Conservation (phyloP, 2,329 filamentous ascomycete species). For the Sporothrix schenckii region DNA sequence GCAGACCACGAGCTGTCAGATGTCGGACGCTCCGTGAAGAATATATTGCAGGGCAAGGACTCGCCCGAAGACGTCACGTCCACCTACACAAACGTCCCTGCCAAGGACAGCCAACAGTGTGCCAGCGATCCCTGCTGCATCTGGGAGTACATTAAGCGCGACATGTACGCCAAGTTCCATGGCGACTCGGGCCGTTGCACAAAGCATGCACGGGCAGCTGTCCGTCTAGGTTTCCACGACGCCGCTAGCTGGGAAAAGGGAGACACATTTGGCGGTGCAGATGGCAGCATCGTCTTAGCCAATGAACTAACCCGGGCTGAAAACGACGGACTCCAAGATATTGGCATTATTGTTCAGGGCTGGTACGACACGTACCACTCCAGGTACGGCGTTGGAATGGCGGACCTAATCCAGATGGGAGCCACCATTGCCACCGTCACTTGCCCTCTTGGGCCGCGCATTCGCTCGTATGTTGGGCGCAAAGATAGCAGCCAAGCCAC, state of each 20-base stretch:
- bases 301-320: background rate
- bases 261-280: background rate
- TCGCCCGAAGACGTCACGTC: background rate
- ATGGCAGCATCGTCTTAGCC: background rate
- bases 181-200: background rate
- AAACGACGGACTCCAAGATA: slow-evolving; percentile 4
- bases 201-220: background rate
- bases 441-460: background rate
- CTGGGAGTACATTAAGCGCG: slow-evolving; percentile 3
- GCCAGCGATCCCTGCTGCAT: background rate
- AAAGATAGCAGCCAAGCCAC: background rate
- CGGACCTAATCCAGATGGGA: slow-evolving; percentile 13
- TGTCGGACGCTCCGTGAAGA: background rate
- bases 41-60: background rate
- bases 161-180: slow-evolving; percentile 7
- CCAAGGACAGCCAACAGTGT: background rate
- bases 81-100: background rate
- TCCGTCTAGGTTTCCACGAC: background rate
- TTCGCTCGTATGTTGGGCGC: background rate
- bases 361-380: slow-evolving; percentile 11
- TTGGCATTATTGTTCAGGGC: background rate
- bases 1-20: background rate
- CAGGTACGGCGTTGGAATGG: background rate
- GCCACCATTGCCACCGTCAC: slow-evolving; percentile 1
- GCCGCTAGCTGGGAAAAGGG: background rate